A percentile compares a stretch with the other conserved stretches of the same genome.
These are phyloP conservation scores for Geotrichum aggregatum DNA, from an alignment of 1,139 yeast species.

Conservation along the genomic window DNA sequence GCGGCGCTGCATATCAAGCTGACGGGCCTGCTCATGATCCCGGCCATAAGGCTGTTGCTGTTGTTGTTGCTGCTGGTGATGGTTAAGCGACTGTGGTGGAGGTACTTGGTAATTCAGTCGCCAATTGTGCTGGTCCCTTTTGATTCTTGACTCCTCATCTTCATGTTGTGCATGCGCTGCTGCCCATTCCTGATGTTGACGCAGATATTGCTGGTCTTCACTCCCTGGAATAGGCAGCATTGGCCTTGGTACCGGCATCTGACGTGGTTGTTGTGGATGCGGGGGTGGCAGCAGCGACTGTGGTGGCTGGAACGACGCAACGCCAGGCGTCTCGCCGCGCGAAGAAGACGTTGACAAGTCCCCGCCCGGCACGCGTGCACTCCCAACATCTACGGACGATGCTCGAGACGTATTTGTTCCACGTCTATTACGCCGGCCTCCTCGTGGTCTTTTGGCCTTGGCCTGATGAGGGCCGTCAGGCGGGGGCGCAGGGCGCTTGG, in stretches of 20 bases:
- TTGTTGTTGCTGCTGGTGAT: neutral
- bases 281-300: neutral
- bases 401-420: neutral
- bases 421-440: neutral
- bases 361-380: neutral
- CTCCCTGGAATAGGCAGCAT: too few relatives aligned
- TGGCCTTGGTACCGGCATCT: neutral
- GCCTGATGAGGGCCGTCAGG: neutral
- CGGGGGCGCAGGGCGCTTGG: neutral
- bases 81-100: neutral
- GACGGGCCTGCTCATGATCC: constrained; percentile 1
- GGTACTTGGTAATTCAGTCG: neutral
- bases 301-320: neutral
- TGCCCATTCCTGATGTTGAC: constrained; percentile 1
- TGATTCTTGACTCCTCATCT: neutral
- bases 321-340: constrained; percentile 2
- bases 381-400: neutral
- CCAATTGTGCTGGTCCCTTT: neutral
- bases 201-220: neutral
- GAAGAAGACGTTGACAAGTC: constrained; percentile 1
- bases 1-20: constrained; percentile 7
- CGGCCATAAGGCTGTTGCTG: constrained; percentile 1
- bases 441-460: constrained; percentile 6
- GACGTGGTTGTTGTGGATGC: neutral
- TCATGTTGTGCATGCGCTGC: constrained; percentile 15